phyloP scores from a whole-genome alignment of 2,329 filamentous ascomycete genomes.

The Didymella exigua region DNA sequence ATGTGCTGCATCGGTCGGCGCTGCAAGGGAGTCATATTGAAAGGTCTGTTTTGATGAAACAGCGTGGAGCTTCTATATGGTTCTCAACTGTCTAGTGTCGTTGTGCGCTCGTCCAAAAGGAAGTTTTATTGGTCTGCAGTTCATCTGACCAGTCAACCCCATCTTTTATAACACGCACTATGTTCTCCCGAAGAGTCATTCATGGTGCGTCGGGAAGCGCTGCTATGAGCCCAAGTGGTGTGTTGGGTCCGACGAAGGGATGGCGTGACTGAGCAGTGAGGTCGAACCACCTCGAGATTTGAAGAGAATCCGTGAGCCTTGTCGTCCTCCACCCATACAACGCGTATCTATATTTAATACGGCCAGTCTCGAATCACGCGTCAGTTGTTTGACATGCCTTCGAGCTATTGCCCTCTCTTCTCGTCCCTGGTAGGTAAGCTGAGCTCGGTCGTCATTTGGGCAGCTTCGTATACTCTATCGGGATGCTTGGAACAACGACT shows the following conservation, averaged over 20 bases:
- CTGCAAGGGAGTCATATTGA: conserved; percentile 33
- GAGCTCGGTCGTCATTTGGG: neutral
- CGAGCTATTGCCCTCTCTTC: neutral
- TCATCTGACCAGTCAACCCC: neutral
- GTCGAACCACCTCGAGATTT: conserved; percentile 20
- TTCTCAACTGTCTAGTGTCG: neutral
- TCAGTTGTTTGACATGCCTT: no score
- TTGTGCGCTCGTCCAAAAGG: neutral
- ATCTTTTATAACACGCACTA: conserved; percentile 12
- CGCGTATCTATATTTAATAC: neutral
- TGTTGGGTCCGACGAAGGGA: conserved; percentile 29
- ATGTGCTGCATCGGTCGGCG: conserved; percentile 62
- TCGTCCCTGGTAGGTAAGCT: neutral
- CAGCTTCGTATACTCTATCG: neutral
- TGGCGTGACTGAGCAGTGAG: conserved; percentile 31
- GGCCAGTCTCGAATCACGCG: no score
- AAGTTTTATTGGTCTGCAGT: neutral
- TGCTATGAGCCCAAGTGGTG: conserved; percentile 17
- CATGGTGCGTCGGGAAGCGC: conserved; percentile 1
- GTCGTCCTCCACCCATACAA: no score
- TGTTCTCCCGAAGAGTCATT: neutral
- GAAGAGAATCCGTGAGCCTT: neutral
- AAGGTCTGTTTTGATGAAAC: neutral
- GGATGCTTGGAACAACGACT: neutral
- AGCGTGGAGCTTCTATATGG: neutral